A percentile compares a stretch with the other conserved stretches of the same genome.
Conservation (phyloP, 768 basidiomycete species). For the Termitomyces sp. region DNA sequence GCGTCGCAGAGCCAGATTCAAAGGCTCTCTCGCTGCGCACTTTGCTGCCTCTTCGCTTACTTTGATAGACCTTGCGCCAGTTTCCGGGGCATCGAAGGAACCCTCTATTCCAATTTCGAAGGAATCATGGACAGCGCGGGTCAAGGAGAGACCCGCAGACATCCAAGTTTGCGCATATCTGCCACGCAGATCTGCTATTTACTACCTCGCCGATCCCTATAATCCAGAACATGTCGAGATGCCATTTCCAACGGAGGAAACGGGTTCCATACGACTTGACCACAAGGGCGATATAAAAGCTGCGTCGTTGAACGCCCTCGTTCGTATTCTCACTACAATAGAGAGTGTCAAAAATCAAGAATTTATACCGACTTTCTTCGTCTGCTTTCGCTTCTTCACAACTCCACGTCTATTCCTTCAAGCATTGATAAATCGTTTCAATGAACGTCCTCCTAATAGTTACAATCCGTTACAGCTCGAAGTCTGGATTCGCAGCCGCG, state of each 20-base stretch:
- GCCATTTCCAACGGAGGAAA: slow-evolving; percentile 20
- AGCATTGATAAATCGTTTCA: slow-evolving; percentile 41
- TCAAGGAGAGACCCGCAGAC: slow-evolving; percentile 4
- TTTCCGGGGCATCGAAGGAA: neutral
- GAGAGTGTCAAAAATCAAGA: slow-evolving; percentile 32
- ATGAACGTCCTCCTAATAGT: slow-evolving; percentile 25
- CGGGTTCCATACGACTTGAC: slow-evolving; percentile 17
- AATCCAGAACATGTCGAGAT: slow-evolving; percentile 20
- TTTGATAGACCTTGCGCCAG: neutral
- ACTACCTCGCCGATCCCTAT: slow-evolving; percentile 21
- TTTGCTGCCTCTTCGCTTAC: slow-evolving; percentile 3
- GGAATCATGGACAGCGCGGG: slow-evolving; percentile 2
- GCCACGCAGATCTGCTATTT: slow-evolving; percentile 22
- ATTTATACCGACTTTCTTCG: slow-evolving; percentile 53
- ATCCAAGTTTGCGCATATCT: slow-evolving; percentile 8
- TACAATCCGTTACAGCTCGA: slow-evolving; percentile 26
- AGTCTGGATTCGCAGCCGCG: slow-evolving; percentile 33
- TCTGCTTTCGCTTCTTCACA: slow-evolving; percentile 69
- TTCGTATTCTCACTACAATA: slow-evolving; percentile 41
- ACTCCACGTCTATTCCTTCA: slow-evolving; percentile 40
- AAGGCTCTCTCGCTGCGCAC: slow-evolving; percentile 5
- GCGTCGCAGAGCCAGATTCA: slow-evolving; percentile 8
- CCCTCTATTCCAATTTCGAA: neutral
- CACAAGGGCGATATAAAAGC: slow-evolving; percentile 22
- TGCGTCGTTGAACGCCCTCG: slow-evolving; percentile 34